These are phyloP conservation scores for Quercus dentata DNA, from an alignment of 306 rosid species.

Conservation along the genomic window DNA sequence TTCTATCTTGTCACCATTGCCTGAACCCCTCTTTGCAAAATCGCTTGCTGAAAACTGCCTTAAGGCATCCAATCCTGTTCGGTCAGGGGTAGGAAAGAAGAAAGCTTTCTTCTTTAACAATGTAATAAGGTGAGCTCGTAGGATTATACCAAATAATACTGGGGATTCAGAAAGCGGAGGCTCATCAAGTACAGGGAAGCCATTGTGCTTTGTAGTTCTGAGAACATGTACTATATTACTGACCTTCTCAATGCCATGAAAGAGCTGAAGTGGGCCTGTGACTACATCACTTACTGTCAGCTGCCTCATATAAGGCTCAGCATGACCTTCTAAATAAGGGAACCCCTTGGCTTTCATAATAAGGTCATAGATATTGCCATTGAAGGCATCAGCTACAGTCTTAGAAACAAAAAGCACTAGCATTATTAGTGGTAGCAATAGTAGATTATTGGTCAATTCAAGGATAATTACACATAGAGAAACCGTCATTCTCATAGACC, in stretches of 20 bases:
- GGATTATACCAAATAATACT: conserved; percentile 68
- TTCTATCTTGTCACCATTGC: conserved; percentile 46
- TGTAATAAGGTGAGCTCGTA: conserved; percentile 72
- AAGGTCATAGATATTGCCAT: conserved; percentile 70
- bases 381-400: conserved; percentile 87
- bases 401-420: conserved; percentile 84
- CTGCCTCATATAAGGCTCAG: conserved; percentile 92
- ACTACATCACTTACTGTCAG: conserved; percentile 73
- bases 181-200: conserved; percentile 85
- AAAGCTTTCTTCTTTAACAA: conserved; percentile 79
- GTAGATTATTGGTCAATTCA: conserved; percentile 82
- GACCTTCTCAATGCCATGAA: conserved; percentile 82
- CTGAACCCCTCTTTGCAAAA: conserved; percentile 72
- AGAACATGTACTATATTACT: conserved; percentile 68
- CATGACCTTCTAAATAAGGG: conserved; percentile 83
- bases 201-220: conserved; percentile 63
- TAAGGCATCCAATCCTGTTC: conserved; percentile 24
- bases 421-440: conserved; percentile 84
- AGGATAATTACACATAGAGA: conserved; percentile 85
- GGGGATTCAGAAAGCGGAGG: conserved; percentile 63
- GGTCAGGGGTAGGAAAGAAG: conserved; percentile 38
- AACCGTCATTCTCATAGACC: conserved; percentile 94
- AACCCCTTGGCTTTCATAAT: conserved; percentile 95
- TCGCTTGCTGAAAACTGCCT: conserved; percentile 52
- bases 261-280: conserved; percentile 80